These are phyloP conservation scores for Trapa bicornis DNA, from an alignment of 345 rosid species.

Conservation along the genomic window DNA sequence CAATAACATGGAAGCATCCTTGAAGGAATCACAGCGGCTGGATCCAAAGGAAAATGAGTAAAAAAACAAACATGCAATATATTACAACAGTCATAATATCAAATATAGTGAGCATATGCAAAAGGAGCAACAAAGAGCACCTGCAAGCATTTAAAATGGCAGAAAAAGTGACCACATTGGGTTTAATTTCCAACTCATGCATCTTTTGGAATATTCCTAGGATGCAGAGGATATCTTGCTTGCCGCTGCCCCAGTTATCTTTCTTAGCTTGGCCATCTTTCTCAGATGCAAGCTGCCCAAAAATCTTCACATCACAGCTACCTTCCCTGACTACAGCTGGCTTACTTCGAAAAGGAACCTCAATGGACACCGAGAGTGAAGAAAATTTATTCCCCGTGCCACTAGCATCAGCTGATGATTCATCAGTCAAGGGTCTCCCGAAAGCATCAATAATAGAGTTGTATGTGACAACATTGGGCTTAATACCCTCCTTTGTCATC, in stretches of 20 bases:
- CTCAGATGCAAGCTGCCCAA: constrained; percentile 62
- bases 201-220: constrained; percentile 70
- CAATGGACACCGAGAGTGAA: constrained; percentile 14
- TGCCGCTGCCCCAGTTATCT: constrained; percentile 22
- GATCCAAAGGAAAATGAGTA: constrained; percentile 12
- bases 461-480: constrained; percentile 84
- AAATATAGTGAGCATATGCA: background rate
- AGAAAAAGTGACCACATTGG: constrained; percentile 91
- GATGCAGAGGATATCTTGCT: constrained; percentile 65
- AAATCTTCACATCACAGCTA: constrained; percentile 39
- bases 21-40: constrained; percentile 85
- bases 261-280: constrained; percentile 32
- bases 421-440: constrained; percentile 40
- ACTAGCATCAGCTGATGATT: constrained; percentile 21
- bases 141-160: constrained; percentile 95
- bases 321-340: constrained; percentile 25
- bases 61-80: background rate
- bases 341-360: constrained; percentile 10
- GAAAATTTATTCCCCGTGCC: constrained; percentile 14
- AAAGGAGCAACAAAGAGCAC: constrained; percentile 16
- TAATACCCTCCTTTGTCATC: constrained; percentile 82
- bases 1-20: constrained; percentile 81
- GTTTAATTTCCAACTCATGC: constrained; percentile 77
- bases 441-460: constrained; percentile 87
- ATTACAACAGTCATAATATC: no score